Conservation (phyloP, 1,284 basidiomycete species). For the Grifola frondosa region DNA sequence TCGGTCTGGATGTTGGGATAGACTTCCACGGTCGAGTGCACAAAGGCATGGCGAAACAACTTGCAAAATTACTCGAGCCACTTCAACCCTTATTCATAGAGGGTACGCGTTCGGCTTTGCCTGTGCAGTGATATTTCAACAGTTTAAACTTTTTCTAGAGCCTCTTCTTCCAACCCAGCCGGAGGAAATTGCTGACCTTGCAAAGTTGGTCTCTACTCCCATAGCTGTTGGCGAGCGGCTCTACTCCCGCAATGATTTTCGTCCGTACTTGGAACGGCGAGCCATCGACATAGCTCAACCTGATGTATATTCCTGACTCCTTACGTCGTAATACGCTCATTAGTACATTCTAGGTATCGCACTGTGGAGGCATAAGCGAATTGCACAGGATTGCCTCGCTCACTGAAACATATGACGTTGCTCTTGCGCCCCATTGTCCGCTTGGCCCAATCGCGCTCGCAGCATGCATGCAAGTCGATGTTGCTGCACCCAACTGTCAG, state of each 20-base stretch:
- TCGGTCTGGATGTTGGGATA: constrained; percentile 67
- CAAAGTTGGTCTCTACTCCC: constrained; percentile 60
- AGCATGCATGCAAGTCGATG: constrained; percentile 62
- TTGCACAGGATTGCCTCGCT: constrained; percentile 67
- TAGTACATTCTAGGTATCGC: constrained; percentile 43
- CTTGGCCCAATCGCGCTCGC: constrained; percentile 74
- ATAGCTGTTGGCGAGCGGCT: constrained; percentile 74
- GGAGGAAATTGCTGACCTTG: constrained; percentile 65
- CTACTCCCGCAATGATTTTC: constrained; percentile 66
- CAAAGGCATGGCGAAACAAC: constrained; percentile 77
- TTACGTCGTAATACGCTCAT: background rate
- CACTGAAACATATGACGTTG: constrained; percentile 69
- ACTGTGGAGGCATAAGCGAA: constrained; percentile 76
- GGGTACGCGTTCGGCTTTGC: constrained; percentile 31
- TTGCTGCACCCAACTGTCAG: constrained; percentile 55
- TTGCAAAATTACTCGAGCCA: constrained; percentile 66
- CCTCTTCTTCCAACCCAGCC: constrained; percentile 69
- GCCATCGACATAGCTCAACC: constrained; percentile 75
- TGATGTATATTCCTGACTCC: constrained; percentile 44
- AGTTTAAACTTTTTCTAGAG: constrained; percentile 37
- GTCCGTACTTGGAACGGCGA: constrained; percentile 70
- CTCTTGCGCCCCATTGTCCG: constrained; percentile 62
- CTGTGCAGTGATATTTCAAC: background rate
- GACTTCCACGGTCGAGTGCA: constrained; percentile 69
- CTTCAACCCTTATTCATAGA: constrained; percentile 74